Percentiles rank a stretch among this genome's conserved stretches.
These are phyloP conservation scores for Gyrodon lividus DNA, from an alignment of 768 basidiomycete genomes.

Conservation along the genomic window DNA sequence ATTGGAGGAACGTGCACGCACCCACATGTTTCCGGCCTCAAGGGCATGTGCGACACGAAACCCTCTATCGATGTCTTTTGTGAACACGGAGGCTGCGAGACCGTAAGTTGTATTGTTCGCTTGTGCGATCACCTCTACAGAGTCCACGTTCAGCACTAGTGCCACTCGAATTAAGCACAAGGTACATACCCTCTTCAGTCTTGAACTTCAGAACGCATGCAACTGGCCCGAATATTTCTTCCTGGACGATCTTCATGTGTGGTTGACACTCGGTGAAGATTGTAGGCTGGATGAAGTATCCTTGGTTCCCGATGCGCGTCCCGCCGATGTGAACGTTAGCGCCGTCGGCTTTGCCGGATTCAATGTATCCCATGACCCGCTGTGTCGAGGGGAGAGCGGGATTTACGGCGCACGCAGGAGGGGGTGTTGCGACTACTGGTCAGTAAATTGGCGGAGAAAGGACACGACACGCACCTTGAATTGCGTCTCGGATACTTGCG, in stretches of 20 bases:
- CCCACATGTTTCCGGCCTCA: constrained; percentile 60
- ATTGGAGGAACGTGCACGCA: constrained; percentile 21
- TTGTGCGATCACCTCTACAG: constrained; percentile 23
- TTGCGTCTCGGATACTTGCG: constrained; percentile 42
- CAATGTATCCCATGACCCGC: constrained; percentile 50
- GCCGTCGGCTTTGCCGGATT: constrained; percentile 48
- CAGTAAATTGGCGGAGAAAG: too few relatives aligned
- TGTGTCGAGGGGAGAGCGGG: constrained; percentile 8
- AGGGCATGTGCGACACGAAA: constrained; percentile 41
- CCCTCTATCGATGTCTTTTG: constrained; percentile 41
- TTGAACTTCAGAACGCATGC: constrained; percentile 47
- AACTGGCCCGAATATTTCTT: constrained; percentile 49
- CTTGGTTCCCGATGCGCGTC: constrained; percentile 38
- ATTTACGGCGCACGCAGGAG: neutral
- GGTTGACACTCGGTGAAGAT: constrained; percentile 42
- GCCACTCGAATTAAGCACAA: neutral
- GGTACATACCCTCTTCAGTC: constrained; percentile 31
- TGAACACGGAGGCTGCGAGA: constrained; percentile 51
- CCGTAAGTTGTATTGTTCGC: constrained; percentile 50
- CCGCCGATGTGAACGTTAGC: constrained; percentile 49
- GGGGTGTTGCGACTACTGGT: neutral
- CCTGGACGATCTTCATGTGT: constrained; percentile 46
- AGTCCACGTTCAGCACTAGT: neutral
- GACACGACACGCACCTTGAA: constrained; percentile 29
- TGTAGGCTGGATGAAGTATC: constrained; percentile 47